phyloP scores from a whole-genome alignment of 1,139 yeast species.

The Debaryomyces udenii region DNA sequence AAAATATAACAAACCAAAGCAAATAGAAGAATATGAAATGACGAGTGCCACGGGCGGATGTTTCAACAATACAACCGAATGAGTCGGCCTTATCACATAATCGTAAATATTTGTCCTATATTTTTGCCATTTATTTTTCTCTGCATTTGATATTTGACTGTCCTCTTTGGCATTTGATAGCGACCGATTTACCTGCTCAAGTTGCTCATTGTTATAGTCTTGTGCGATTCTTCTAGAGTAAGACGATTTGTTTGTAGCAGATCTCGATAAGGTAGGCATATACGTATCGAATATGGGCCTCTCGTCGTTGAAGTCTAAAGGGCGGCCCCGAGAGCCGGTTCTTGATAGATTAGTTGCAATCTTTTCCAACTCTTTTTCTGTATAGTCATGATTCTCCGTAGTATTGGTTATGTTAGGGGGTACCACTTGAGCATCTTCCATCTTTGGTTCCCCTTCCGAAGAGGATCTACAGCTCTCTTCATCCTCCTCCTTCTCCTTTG shows the following conservation, averaged over 20 bases:
- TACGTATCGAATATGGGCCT: constrained; percentile 39
- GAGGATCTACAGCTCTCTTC: constrained; percentile 21
- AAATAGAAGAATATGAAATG: constrained; percentile 63
- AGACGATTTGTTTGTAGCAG: constrained; percentile 37
- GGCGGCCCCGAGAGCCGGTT: constrained; percentile 9
- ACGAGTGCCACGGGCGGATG: constrained; percentile 78
- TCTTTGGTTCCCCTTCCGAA: constrained; percentile 1
- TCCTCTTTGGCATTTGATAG: constrained; percentile 14
- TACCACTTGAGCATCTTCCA: background rate
- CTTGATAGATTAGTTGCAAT: constrained; percentile 25
- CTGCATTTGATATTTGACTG: constrained; percentile 8
- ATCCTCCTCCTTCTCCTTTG: constrained; percentile 20
- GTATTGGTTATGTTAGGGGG: constrained; percentile 2
- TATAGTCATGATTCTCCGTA: constrained; percentile 10
- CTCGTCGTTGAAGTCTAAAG: constrained; percentile 21
- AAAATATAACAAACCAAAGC: constrained; percentile 71
- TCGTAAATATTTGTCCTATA: constrained; percentile 36
- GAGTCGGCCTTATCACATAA: constrained; percentile 48
- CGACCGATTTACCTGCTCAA: constrained; percentile 21
- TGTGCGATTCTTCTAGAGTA: constrained; percentile 35
- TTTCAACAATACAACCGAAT: constrained; percentile 54
- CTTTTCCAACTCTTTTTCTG: constrained; percentile 22
- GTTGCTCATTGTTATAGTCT: constrained; percentile 25
- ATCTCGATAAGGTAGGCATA: constrained; percentile 41
- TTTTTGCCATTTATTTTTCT: constrained; percentile 20